These are phyloP conservation scores for Incumbomyces lentus DNA, from an alignment of 2,329 filamentous ascomycete genomes.

Conservation along the genomic window DNA sequence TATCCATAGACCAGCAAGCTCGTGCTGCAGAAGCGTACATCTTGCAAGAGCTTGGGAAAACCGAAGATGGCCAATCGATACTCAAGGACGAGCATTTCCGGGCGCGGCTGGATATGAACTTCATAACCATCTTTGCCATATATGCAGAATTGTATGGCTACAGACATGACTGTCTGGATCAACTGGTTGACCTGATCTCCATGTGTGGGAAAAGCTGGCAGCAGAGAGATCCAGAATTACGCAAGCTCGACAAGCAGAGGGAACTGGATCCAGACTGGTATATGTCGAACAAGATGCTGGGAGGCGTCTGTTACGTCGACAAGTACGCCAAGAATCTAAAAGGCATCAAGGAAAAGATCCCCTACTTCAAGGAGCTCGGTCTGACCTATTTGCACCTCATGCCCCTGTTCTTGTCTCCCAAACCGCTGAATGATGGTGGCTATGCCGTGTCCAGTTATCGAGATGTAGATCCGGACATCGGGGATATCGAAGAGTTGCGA, in stretches of 20 bases:
- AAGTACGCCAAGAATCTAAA: conserved; percentile 16
- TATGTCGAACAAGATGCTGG: conserved; percentile 19
- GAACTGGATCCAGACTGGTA: conserved; percentile 19
- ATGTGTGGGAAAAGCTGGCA: conserved; percentile 18
- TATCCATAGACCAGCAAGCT: conserved; percentile 18
- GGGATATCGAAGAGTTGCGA: conserved; percentile 15
- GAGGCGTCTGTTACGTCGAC: conserved; percentile 19
- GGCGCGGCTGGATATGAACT: conserved; percentile 15
- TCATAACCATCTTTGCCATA: conserved; percentile 19
- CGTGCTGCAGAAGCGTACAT: conserved; percentile 19
- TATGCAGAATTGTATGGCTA: conserved; percentile 20
- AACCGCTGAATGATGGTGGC: conserved; percentile 18
- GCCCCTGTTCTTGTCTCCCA: conserved; percentile 17
- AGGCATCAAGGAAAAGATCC: conserved; percentile 16
- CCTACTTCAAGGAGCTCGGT: conserved; percentile 20
- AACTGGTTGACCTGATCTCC: conserved; percentile 17
- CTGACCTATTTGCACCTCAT: conserved; percentile 19
- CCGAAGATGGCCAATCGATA: conserved; percentile 11
- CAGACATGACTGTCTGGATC: conserved; percentile 17
- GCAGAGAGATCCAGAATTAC: conserved; percentile 12
- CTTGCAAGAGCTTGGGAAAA: conserved; percentile 16
- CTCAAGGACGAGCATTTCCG: conserved; percentile 16
- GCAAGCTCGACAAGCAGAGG: conserved; percentile 13
- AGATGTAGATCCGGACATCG: conserved; percentile 15
- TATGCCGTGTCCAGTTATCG: conserved; percentile 20